Base-by-base conservation (phyloP, 140 eudicot species). In the Erigeron philadelphicus region DNA sequence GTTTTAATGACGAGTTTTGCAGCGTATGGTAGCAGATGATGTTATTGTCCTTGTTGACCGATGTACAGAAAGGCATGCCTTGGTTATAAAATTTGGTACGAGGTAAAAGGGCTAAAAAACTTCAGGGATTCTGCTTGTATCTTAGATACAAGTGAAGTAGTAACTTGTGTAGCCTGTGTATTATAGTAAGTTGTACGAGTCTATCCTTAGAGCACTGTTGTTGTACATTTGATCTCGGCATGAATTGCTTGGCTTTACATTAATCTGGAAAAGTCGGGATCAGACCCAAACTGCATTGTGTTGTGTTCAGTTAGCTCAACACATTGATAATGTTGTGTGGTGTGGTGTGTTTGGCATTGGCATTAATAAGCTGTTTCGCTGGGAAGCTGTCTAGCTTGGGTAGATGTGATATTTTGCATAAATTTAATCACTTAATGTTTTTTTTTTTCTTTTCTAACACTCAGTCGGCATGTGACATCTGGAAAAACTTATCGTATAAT, bases 181-280 rank as follows among this genome's bases (percentile, higher is more conserved):
- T 50, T 68, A 69, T 68, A 69, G 71, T 52, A 62, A 69, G 80
- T 76, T 76, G 53, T 61, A 8, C 42, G 72, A 41, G 55, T 62
- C 15, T 5, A 42, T 48, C n/a, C 11, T 15, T 64, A 66, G 48
- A 52, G 58, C 48, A n/a, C 54, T 50, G 18, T 35, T 21, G 54
- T 50, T 38, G 72, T 74, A 43, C 68, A 60, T 31, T 57, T 57
- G 73, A 40, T 75, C 12, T 60, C 13, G 53, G 6, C 11, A 17
- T 23, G 79, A 72, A 56, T 66, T 9, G 53, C 5, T 45, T 67
- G 71, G 67, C 57, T 74, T 61, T 75, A 75, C 78, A 54, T 73
- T 64, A 49, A 68, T 16, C 11, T 3, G 25, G 16, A 19, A 53
- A 16, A 15, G 59, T 8, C 18, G 23, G 59, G 25, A 15, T 11